Evolutionary conservation across 495 filamentous ascomycete genomes (phyloP).

Genomic region (Tuber umbilicatum): DNA sequence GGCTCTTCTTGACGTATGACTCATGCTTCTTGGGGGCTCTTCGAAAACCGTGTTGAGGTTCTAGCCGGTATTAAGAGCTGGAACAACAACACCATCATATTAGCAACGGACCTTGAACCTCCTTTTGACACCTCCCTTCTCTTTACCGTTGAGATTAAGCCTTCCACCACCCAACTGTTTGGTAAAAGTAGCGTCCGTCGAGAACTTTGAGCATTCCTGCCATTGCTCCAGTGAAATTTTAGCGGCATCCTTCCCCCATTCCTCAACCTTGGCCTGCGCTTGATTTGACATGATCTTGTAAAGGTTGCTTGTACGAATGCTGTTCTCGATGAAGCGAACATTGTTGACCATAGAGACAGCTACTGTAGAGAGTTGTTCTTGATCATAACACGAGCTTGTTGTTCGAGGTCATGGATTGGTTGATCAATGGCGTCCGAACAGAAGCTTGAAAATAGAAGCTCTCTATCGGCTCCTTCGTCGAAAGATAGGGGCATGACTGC

Average conservation of each 20-base stretch:
- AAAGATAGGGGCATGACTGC: constrained; percentile 62
- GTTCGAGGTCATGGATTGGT: constrained; percentile 69
- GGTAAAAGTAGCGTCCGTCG: constrained; percentile 90
- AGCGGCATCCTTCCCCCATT: constrained; percentile 78
- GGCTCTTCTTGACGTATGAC: too few relatives aligned
- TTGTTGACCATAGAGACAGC: constrained; percentile 92
- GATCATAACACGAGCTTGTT: constrained; percentile 61
- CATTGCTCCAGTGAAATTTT: constrained; percentile 78
- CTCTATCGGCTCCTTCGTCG: constrained; percentile 84
- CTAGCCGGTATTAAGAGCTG: constrained; percentile 28
- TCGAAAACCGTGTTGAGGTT: constrained; percentile 88
- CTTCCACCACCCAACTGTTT: constrained; percentile 62
- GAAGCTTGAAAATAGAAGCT: constrained; percentile 78
- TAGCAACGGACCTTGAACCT: constrained; percentile 61
- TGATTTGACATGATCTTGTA: constrained; percentile 61
- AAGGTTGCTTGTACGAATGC: constrained; percentile 76
- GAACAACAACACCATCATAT: neutral
- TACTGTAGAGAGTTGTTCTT: constrained; percentile 66
- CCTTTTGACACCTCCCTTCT: constrained; percentile 91
- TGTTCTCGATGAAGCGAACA: constrained; percentile 74
- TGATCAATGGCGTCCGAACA: constrained; percentile 76
- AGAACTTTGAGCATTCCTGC: constrained; percentile 73
- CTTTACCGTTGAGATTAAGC: constrained; percentile 74
- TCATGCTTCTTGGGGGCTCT: constrained; percentile 75
- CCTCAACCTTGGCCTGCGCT: constrained; percentile 60